Conservation (phyloP, 1,284 basidiomycete genomes). For the Meripilus lineatus region DNA sequence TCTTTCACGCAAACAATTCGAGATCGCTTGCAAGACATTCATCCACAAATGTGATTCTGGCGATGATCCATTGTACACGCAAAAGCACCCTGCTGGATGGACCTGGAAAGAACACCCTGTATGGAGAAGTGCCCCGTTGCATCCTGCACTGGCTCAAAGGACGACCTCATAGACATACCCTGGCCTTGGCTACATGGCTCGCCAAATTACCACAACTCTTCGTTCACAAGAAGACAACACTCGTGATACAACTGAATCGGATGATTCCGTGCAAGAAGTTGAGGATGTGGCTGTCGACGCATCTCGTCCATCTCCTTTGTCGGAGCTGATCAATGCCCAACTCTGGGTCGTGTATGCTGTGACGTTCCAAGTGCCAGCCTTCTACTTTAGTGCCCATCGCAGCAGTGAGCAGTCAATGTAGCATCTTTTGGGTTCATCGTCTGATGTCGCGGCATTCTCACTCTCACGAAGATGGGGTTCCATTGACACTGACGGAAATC, state of each 20-base stretch:
- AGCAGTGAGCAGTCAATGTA: slow-evolving; percentile 45
- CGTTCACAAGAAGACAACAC: slow-evolving; percentile 7
- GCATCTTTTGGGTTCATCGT: background rate
- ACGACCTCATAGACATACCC: slow-evolving; percentile 26
- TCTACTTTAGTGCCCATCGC: slow-evolving; percentile 71
- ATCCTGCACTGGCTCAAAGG: slow-evolving; percentile 12
- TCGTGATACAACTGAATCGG: slow-evolving; percentile 9
- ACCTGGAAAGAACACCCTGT: slow-evolving; percentile 51
- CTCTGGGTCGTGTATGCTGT: slow-evolving; percentile 70
- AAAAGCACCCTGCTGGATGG: slow-evolving; percentile 33
- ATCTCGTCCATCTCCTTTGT: background rate
- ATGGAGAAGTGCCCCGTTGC: slow-evolving; percentile 26
- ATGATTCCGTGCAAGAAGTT: background rate
- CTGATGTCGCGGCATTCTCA: slow-evolving; percentile 3
- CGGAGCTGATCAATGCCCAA: slow-evolving; percentile 36
- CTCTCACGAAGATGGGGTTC: slow-evolving; percentile 54
- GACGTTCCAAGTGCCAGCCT: slow-evolving; percentile 71
- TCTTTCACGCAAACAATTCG: slow-evolving; percentile 58
- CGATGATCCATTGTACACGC: slow-evolving; percentile 9
- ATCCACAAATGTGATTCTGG: slow-evolving; percentile 26
- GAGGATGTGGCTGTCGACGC: background rate
- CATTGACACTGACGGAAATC: slow-evolving; percentile 52
- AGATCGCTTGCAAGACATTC: slow-evolving; percentile 53
- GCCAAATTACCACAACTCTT: slow-evolving; percentile 22
- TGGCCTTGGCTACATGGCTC: slow-evolving; percentile 45